Evolutionary conservation across 2,329 filamentous ascomycete species (phyloP).

Genomic region (Xylaria hypoxylon): DNA sequence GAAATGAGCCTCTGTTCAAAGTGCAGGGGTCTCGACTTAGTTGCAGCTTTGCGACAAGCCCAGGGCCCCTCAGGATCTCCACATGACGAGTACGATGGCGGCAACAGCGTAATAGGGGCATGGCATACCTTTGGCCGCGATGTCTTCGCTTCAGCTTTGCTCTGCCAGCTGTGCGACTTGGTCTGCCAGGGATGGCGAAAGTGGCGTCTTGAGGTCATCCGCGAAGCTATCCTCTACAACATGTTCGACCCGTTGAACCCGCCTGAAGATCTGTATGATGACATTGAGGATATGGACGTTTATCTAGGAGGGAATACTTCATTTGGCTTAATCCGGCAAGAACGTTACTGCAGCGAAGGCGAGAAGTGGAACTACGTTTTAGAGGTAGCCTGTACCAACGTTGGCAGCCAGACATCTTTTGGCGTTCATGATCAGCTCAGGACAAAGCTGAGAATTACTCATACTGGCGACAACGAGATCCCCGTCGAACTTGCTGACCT

Average conservation of each 20-base stretch:
- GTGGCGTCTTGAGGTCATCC: conserved; percentile 11
- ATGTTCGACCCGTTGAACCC: conserved; percentile 5
- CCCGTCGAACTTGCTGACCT: conserved; percentile 1
- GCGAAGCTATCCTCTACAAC: conserved; percentile 2
- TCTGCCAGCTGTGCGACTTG: conserved; percentile 13
- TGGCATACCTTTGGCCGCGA: conserved; percentile 18
- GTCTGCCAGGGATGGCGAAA: conserved; percentile 16
- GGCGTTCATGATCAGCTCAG: conserved; percentile 5
- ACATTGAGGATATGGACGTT: conserved; percentile 11
- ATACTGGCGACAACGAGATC: background rate
- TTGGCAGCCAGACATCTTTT: background rate
- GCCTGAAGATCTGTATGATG: conserved; percentile 12
- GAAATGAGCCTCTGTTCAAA: conserved; percentile 13
- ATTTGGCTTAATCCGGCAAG: conserved; percentile 4
- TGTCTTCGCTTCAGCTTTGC: conserved; percentile 8
- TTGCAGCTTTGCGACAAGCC: conserved; percentile 3
- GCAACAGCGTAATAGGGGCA: background rate
- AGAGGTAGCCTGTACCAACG: conserved; percentile 1
- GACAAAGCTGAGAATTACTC: conserved; percentile 13
- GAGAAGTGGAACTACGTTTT: conserved; percentile 22
- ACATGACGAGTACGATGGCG: background rate
- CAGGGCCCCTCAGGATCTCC: background rate
- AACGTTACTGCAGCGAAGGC: conserved; percentile 10
- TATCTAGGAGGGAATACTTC: conserved; percentile 13
- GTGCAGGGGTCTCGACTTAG: conserved; percentile 8